Conservation (phyloP, 768 basidiomycete species). For the Paxillus involutus region DNA sequence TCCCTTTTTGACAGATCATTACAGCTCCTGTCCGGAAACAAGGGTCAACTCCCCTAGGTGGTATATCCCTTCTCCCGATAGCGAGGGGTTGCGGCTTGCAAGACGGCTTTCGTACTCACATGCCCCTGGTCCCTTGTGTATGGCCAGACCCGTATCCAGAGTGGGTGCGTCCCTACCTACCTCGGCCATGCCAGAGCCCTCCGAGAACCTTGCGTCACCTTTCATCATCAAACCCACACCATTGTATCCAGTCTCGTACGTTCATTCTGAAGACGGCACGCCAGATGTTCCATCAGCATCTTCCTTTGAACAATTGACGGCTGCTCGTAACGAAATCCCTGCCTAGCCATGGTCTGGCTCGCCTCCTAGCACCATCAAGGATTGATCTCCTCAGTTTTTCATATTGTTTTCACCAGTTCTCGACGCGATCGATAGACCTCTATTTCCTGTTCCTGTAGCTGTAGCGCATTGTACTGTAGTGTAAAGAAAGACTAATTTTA, state of each 20-base stretch:
- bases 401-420: background rate
- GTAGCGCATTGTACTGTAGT: background rate
- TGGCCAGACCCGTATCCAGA: conserved; percentile 5
- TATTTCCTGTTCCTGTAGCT: conserved; percentile 15
- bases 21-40: conserved; percentile 6
- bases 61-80: conserved; percentile 8
- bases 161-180: background rate
- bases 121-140: background rate
- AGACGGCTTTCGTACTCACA: conserved; percentile 8
- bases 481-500: background rate
- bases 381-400: conserved; percentile 6
- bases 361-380: background rate
- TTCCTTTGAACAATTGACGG: conserved; percentile 2
- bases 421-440: background rate
- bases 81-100: conserved; percentile 11
- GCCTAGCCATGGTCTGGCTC: background rate
- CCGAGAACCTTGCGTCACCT: conserved; percentile 14
- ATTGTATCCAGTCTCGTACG: conserved; percentile 26
- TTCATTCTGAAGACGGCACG: conserved; percentile 11
- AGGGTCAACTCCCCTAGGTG: conserved; percentile 1
- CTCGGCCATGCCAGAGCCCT: conserved; percentile 4
- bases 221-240: conserved; percentile 28
- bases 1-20: conserved; percentile 4
- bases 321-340: background rate
- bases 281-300: background rate